Conservation (phyloP, 1,284 basidiomycete genomes). For the Phlebopus sp. region DNA sequence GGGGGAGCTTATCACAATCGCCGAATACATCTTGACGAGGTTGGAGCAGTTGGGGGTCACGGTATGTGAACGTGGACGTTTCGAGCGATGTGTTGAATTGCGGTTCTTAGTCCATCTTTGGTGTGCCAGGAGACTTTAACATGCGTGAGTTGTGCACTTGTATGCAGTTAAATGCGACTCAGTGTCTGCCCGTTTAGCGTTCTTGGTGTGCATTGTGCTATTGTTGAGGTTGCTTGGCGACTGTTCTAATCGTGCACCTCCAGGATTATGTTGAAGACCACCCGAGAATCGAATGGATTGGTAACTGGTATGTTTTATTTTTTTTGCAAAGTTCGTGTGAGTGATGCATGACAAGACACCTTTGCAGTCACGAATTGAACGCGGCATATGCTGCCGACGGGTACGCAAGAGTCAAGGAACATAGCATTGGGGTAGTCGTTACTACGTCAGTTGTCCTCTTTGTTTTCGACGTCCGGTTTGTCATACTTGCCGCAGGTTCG, state of each 20-base stretch:
- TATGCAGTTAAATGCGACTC: neutral
- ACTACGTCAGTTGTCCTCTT: slow-evolving; percentile 57
- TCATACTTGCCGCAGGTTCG: slow-evolving; percentile 58
- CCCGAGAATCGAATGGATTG: slow-evolving; percentile 80
- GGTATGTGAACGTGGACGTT: slow-evolving; percentile 32
- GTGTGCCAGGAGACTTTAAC: slow-evolving; percentile 93
- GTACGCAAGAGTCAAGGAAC: slow-evolving; percentile 82
- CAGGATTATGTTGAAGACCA: slow-evolving; percentile 87
- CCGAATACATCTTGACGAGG: slow-evolving; percentile 70
- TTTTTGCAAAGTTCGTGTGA: neutral
- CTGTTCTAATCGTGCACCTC: neutral
- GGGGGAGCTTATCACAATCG: slow-evolving; percentile 53
- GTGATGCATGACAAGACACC: neutral
- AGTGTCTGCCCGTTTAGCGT: slow-evolving; percentile 25
- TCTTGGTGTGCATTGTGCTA: slow-evolving; percentile 46
- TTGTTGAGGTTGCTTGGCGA: neutral
- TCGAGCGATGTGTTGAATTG: neutral
- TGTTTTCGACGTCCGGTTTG: neutral
- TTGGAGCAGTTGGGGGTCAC: slow-evolving; percentile 66
- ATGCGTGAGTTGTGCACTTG: slow-evolving; percentile 44
- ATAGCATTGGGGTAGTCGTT: slow-evolving; percentile 68
- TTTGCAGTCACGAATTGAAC: slow-evolving; percentile 77
- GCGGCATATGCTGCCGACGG: slow-evolving; percentile 93
- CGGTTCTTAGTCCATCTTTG: slow-evolving; percentile 65
- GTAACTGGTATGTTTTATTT: slow-evolving; percentile 77